phyloP scores from a whole-genome alignment of 2,329 filamentous ascomycete species.

The Ustulina deusta region DNA sequence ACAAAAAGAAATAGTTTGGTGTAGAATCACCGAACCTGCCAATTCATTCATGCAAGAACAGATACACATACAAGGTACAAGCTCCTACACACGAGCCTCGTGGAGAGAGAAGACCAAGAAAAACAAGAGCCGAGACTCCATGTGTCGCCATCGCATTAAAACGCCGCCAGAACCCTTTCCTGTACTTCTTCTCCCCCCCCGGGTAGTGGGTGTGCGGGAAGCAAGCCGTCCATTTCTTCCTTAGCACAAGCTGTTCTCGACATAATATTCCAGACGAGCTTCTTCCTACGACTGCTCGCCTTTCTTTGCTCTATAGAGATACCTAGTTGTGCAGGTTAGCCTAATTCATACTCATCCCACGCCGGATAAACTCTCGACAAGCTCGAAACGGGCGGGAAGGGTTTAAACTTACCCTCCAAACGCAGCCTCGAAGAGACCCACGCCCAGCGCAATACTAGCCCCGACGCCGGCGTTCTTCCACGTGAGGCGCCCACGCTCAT shows the following conservation, averaged over 20 bases:
- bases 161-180: slow-evolving; percentile 25
- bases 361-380: background rate
- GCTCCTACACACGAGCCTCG: slow-evolving; percentile 14
- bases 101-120: slow-evolving; percentile 13
- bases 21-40: background rate
- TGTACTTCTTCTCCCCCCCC: background rate
- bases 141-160: slow-evolving; percentile 22
- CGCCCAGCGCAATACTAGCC: slow-evolving; percentile 61
- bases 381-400: background rate
- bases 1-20: background rate
- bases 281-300: slow-evolving; percentile 45
- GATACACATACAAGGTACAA: slow-evolving; percentile 36
- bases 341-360: background rate
- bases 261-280: background rate
- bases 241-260: background rate
- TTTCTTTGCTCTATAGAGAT: slow-evolving; percentile 52
- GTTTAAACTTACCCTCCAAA: slow-evolving; percentile 59
- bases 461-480: slow-evolving; percentile 65
- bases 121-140: slow-evolving; percentile 42
- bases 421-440: slow-evolving; percentile 63
- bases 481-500: slow-evolving; percentile 63
- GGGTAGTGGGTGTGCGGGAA: background rate
- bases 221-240: background rate
- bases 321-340: slow-evolving; percentile 43
- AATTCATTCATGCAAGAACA: slow-evolving; percentile 28